A percentile compares a stretch with the other conserved stretches of the same genome.
These are phyloP conservation scores for Melastoma malabathricum DNA, from an alignment of 345 rosid genomes.

Conservation along the genomic window DNA sequence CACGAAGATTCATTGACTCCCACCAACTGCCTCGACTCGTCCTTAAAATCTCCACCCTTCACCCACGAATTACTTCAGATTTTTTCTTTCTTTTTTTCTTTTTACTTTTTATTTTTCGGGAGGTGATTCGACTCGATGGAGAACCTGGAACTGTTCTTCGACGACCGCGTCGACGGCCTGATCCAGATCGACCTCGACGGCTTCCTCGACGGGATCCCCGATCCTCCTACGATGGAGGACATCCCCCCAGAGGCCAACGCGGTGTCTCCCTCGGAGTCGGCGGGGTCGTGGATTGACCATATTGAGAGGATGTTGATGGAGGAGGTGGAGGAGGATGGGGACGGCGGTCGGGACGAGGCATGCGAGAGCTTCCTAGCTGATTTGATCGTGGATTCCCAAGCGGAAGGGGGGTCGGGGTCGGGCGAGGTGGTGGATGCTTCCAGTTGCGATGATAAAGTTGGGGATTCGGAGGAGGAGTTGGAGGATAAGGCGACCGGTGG, in stretches of 20 bases:
- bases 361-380: slow-evolving; percentile 27
- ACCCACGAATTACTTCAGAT: too few species aligned
- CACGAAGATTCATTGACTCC: too few species aligned
- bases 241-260: slow-evolving; percentile 1
- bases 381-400: slow-evolving; percentile 26
- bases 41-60: too few species aligned
- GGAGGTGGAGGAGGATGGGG: slow-evolving; percentile 18
- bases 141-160: too few species aligned
- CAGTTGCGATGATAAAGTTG: slow-evolving; percentile 3
- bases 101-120: background rate
- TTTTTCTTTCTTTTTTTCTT: background rate
- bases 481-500: slow-evolving; percentile 2
- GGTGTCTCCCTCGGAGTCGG: slow-evolving; percentile 19
- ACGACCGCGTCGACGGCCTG: slow-evolving; percentile 9
- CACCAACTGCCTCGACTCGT: too few species aligned
- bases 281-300: slow-evolving; percentile 27
- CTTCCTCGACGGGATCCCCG: slow-evolving; percentile 11
- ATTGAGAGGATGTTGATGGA: slow-evolving; percentile 39
- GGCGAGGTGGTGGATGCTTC: slow-evolving; percentile 11
- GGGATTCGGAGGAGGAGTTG: background rate
- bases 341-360: slow-evolving; percentile 9
- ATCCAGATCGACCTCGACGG: slow-evolving; percentile 12
- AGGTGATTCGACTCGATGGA: too few species aligned
- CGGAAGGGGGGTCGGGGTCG: slow-evolving; percentile 1
- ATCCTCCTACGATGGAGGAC: too few species aligned